Percentiles rank a stretch among this genome's conserved stretches.
Conservation (phyloP, 352 stramenopile species). For the Pythium coloratum region DNA sequence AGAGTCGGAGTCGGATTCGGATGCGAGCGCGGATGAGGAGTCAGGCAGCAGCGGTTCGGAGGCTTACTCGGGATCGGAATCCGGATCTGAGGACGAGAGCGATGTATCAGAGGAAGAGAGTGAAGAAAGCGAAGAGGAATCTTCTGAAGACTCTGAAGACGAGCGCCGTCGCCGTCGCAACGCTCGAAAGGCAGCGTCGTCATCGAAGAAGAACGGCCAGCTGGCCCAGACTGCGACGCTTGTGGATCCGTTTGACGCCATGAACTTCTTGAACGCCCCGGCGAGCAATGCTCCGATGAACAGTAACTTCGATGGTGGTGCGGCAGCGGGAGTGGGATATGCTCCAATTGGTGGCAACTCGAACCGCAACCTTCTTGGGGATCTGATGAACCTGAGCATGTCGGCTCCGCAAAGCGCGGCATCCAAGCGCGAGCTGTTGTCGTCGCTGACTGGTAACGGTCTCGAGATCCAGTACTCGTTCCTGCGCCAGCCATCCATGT, state of each 20-base stretch:
- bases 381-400: slow-evolving; percentile 33
- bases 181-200: slow-evolving; percentile 23
- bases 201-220: slow-evolving; percentile 11
- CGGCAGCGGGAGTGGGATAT: neutral
- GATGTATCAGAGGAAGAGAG: slow-evolving; percentile 33
- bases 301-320: slow-evolving; percentile 22
- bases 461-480: slow-evolving; percentile 47
- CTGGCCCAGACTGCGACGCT: slow-evolving; percentile 22
- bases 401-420: slow-evolving; percentile 6
- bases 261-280: slow-evolving; percentile 22
- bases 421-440: slow-evolving; percentile 34
- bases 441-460: slow-evolving; percentile 28
- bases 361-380: slow-evolving; percentile 28
- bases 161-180: slow-evolving; percentile 43
- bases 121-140: slow-evolving; percentile 51
- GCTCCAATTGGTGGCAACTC: slow-evolving; percentile 9
- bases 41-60: slow-evolving; percentile 17
- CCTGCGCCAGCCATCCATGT: slow-evolving; percentile 45
- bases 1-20: slow-evolving; percentile 38
- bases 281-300: slow-evolving; percentile 6
- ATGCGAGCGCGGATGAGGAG: slow-evolving; percentile 29
- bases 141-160: slow-evolving; percentile 46
- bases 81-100: slow-evolving; percentile 40
- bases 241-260: slow-evolving; percentile 25
- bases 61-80: slow-evolving; percentile 46